These are phyloP conservation scores for Salvia splendens DNA, from an alignment of 257 asterid species.

Conservation along the genomic window DNA sequence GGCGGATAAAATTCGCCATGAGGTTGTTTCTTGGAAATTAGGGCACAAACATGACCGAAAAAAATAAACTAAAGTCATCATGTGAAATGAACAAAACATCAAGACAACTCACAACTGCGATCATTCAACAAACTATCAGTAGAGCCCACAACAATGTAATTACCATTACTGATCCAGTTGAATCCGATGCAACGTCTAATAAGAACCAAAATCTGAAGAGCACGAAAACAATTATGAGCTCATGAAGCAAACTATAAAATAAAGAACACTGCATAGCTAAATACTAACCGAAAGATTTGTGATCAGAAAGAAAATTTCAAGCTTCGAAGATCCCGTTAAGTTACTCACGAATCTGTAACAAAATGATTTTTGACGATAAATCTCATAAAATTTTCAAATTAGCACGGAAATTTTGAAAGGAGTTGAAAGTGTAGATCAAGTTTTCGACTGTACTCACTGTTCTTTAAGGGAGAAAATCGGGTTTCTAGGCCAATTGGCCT, in stretches of 20 bases:
- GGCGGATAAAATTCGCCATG: too few species aligned
- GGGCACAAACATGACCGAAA: neutral
- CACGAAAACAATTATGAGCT: slow-evolving; percentile 1
- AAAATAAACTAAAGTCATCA: slow-evolving; percentile 10
- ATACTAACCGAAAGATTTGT: slow-evolving; percentile 49
- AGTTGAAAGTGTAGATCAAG: neutral
- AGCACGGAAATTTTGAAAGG: neutral
- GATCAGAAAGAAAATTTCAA: slow-evolving; percentile 55
- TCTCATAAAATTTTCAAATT: neutral
- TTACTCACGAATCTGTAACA: slow-evolving; percentile 78
- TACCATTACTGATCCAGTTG: slow-evolving; percentile 46
- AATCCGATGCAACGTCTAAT: slow-evolving; percentile 55
- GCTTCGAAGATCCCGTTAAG: slow-evolving; percentile 67
- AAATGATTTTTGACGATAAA: neutral
- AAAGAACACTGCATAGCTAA: neutral
- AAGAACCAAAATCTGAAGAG: slow-evolving; percentile 53
- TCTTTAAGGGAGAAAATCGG: too few species aligned
- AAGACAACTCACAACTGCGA: neutral
- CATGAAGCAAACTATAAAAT: slow-evolving; percentile 10
- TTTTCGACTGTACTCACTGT: slow-evolving; percentile 44
- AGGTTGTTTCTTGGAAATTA: too few species aligned
- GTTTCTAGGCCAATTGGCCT: too few species aligned
- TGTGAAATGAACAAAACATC: slow-evolving; percentile 1
- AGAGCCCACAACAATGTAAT: slow-evolving; percentile 6
- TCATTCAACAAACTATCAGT: too few species aligned